Evolutionary conservation across 1,284 basidiomycete genomes (phyloP).

Genomic region (Malassezia sympodialis): DNA sequence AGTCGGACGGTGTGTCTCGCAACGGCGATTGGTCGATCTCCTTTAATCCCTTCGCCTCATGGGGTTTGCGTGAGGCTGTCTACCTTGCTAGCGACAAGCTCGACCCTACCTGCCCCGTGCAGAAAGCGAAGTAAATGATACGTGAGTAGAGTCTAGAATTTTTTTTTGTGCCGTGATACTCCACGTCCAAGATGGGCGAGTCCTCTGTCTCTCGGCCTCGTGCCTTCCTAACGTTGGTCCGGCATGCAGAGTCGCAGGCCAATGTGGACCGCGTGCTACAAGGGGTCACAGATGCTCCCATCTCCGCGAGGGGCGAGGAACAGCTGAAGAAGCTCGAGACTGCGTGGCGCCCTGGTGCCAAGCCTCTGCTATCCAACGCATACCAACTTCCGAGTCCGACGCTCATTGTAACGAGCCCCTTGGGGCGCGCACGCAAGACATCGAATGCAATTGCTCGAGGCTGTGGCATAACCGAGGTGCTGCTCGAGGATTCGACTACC

Average conservation of each 20-base stretch:
- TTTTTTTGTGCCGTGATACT: too few species aligned
- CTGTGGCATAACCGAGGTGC: not conserved
- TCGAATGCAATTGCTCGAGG: conserved; percentile 23
- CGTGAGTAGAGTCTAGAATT: not conserved
- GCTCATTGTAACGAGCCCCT: conserved; percentile 29
- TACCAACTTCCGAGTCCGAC: conserved; percentile 23
- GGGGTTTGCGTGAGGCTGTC: not conserved
- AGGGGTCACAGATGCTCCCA: conserved; percentile 36
- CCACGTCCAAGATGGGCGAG: not conserved
- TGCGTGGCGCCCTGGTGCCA: conserved; percentile 3
- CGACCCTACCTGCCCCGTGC: not conserved
- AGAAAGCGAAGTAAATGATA: not conserved
- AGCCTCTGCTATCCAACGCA: not conserved
- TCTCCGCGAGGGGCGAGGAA: conserved; percentile 27
- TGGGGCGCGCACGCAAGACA: conserved; percentile 29
- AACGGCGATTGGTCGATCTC: not conserved
- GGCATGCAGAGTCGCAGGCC: conserved; percentile 38
- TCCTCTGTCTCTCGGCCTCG: not conserved
- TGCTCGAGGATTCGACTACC: not conserved
- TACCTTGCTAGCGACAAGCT: not conserved
- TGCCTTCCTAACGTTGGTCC: conserved; percentile 28
- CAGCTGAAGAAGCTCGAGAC: conserved; percentile 28
- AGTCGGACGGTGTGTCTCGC: not conserved
- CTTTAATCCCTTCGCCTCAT: not conserved
- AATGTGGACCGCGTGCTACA: conserved; percentile 39